These are phyloP conservation scores for Exophiala viscosa DNA, from an alignment of 2,329 filamentous ascomycete genomes.

Conservation along the genomic window DNA sequence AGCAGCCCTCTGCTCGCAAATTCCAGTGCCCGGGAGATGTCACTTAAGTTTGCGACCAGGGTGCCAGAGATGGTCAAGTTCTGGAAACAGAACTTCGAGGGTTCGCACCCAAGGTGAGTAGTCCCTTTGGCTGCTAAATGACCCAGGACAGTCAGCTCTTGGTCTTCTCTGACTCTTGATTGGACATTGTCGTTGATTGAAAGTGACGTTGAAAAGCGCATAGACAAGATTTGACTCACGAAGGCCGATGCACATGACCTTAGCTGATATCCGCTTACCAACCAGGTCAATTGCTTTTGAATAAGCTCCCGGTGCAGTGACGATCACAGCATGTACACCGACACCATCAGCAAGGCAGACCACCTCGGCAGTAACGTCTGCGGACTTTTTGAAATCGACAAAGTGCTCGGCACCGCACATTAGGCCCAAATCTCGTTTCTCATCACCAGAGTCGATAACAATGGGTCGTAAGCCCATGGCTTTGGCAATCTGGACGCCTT, in stretches of 20 bases:
- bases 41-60: constrained; percentile 7
- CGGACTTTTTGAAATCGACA: constrained; percentile 33
- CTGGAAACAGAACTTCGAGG: constrained; percentile 15
- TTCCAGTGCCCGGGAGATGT: constrained; percentile 14
- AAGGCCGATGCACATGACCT: background rate
- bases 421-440: constrained; percentile 31
- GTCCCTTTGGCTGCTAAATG: constrained; percentile 26
- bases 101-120: constrained; percentile 18
- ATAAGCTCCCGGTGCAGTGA: constrained; percentile 23
- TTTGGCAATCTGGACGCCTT: constrained; percentile 6
- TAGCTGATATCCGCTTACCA: background rate
- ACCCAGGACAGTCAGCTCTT: background rate
- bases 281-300: background rate
- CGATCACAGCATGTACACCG: constrained; percentile 15
- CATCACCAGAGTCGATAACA: constrained; percentile 38
- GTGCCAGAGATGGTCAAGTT: constrained; percentile 18
- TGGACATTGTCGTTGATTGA: background rate
- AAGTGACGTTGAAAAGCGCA: no score
- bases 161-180: background rate
- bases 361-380: constrained; percentile 16
- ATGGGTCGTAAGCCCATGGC: constrained; percentile 44
- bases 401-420: constrained; percentile 38
- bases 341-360: constrained; percentile 16
- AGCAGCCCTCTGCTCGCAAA: constrained; percentile 42
- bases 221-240: no score